phyloP scores from a whole-genome alignment of 306 rosid genomes.

The Vigna mungo region DNA sequence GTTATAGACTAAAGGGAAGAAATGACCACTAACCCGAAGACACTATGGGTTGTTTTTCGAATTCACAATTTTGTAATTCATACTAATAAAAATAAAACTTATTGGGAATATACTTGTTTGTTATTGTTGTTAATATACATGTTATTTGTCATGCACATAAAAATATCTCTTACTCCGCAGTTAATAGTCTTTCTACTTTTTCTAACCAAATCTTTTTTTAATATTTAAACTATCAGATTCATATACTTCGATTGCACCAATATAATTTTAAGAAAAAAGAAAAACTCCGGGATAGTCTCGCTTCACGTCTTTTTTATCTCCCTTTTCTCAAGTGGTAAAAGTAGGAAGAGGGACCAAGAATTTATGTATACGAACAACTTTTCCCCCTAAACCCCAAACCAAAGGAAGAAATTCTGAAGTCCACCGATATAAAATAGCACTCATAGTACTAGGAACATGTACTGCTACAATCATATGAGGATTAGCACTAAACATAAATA shows the following conservation, averaged over 20 bases:
- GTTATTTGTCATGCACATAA: not conserved
- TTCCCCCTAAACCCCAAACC: slow-evolving; percentile 16
- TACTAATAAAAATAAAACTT: not conserved
- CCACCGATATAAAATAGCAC: slow-evolving; percentile 15
- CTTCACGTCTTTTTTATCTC: not conserved
- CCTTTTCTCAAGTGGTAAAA: slow-evolving; percentile 17
- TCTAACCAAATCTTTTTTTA: not conserved
- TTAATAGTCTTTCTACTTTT: not conserved
- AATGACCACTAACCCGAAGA: not conserved
- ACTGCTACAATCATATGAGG: slow-evolving; percentile 10
- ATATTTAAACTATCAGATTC: not conserved
- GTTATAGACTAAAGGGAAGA: slow-evolving; percentile 20
- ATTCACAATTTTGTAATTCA: not conserved
- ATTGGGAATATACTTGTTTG: not conserved
- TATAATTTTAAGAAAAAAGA: not conserved
- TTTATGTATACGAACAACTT: slow-evolving; percentile 7
- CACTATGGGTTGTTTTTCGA: not conserved
- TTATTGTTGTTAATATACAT: not conserved
- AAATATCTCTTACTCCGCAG: not conserved
- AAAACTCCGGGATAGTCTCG: not conserved
- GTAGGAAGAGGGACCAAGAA: slow-evolving; percentile 12
- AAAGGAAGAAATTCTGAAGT: slow-evolving; percentile 28
- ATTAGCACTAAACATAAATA: slow-evolving; percentile 18
- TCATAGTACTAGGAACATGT: slow-evolving; percentile 11
- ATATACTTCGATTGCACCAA: not conserved